These are phyloP conservation scores for Blastocrithidia nonstop DNA, from an alignment of 208 protist species.

Conservation along the genomic window DNA sequence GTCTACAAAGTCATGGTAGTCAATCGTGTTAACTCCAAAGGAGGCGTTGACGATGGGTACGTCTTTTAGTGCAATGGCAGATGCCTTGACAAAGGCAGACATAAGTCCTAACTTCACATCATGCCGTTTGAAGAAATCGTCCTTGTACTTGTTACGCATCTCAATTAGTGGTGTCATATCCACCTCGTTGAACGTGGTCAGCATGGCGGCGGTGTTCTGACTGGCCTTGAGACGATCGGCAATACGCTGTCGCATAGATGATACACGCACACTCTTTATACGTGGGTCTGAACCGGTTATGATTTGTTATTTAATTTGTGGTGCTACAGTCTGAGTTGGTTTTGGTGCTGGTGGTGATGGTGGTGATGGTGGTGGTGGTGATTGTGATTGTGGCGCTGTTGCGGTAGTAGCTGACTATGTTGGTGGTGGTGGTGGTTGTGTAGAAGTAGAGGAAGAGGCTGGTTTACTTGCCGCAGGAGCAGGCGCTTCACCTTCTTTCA, in stretches of 20 bases:
- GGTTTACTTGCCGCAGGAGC: slow-evolving; percentile 2
- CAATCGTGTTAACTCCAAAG: slow-evolving; percentile 91
- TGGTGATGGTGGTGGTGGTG: slow-evolving; percentile 5
- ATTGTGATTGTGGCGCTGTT: slow-evolving; percentile 3
- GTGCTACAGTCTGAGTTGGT: slow-evolving; percentile 9
- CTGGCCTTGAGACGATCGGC: slow-evolving; percentile 96
- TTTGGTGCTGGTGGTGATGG: neutral
- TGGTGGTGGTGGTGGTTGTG: slow-evolving; percentile 1
- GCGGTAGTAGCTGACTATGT: slow-evolving; percentile 12
- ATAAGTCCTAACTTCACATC: slow-evolving; percentile 98
- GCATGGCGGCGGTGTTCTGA: slow-evolving; percentile 97
- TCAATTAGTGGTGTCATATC: slow-evolving; percentile 93
- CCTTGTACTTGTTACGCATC: slow-evolving; percentile 94
- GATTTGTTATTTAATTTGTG: slow-evolving; percentile 12
- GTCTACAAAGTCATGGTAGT: slow-evolving; percentile 97
- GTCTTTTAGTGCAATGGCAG: slow-evolving; percentile 90
- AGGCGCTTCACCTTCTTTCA: slow-evolving; percentile 60
- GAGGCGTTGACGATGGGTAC: slow-evolving; percentile 93
- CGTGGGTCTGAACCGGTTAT: slow-evolving; percentile 48
- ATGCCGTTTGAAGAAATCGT: slow-evolving; percentile 95
- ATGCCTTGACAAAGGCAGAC: slow-evolving; percentile 96
- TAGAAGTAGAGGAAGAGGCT: slow-evolving; percentile 16
- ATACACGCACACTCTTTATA: slow-evolving; percentile 82
- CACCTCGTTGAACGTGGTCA: slow-evolving; percentile 99
- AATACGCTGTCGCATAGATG: slow-evolving; percentile 91